Percentiles rank a stretch among this genome's conserved stretches.
phyloP scores from a whole-genome alignment of 305 asterid species.

The Solanum aculeatissimum region DNA sequence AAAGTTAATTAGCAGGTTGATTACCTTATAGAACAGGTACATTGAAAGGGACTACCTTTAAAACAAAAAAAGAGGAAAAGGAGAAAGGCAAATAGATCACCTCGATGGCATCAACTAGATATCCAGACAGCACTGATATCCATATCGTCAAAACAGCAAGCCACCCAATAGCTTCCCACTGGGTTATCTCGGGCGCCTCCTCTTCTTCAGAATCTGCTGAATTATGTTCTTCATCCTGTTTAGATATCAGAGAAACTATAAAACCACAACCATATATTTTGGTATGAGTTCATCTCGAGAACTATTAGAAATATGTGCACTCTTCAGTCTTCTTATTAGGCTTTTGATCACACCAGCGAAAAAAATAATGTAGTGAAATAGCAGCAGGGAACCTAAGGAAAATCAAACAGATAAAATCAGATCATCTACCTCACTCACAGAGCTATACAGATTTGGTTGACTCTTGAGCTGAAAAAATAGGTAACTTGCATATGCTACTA shows the following conservation, averaged over 20 bases:
- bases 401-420: background rate
- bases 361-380: background rate
- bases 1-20: background rate
- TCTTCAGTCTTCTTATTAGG: background rate
- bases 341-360: background rate
- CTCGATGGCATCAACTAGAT: conserved; percentile 72
- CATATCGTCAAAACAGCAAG: conserved; percentile 78
- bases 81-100: conserved; percentile 4
- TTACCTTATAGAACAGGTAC: background rate
- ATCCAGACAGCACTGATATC: conserved; percentile 90
- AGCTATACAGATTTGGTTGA: conserved; percentile 41
- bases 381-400: background rate
- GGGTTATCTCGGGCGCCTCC: conserved; percentile 71
- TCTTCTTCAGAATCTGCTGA: conserved; percentile 51
- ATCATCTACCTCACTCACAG: conserved; percentile 46
- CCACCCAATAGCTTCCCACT: conserved; percentile 91
- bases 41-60: background rate
- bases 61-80: background rate
- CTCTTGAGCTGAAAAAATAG: conserved; percentile 91
- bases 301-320: background rate
- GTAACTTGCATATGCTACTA: conserved; percentile 89
- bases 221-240: conserved; percentile 44
- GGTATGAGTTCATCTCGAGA: background rate
- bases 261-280: background rate
- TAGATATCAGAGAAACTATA: background rate